Evolutionary conservation across 495 filamentous ascomycete species (phyloP).

Genomic region (Aspergillus funiculosus): DNA sequence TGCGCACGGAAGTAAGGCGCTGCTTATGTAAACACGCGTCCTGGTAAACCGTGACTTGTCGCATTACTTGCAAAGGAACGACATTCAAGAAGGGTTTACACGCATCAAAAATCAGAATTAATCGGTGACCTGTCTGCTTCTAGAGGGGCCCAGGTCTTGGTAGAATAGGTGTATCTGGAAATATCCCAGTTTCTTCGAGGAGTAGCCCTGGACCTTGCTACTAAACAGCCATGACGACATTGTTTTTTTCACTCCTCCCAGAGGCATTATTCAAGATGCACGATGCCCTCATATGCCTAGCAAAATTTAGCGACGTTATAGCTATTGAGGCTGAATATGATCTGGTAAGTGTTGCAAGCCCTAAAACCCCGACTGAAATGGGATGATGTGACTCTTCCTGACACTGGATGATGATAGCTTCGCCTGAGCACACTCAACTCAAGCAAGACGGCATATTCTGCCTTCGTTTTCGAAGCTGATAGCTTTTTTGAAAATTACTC

Average conservation of each 20-base stretch:
- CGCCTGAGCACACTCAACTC: conserved; percentile 78
- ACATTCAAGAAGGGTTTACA: too few relatives aligned
- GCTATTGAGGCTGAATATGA: conserved; percentile 76
- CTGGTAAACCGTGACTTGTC: conserved; percentile 51
- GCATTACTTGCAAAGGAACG: too few relatives aligned
- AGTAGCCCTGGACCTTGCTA: too few relatives aligned
- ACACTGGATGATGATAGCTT: conserved; percentile 50
- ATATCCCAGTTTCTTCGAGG: too few relatives aligned
- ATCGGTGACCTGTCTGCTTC: too few relatives aligned
- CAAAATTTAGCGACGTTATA: conserved; percentile 88
- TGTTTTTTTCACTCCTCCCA: conserved; percentile 74
- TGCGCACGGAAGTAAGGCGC: too few relatives aligned
- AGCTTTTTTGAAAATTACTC: conserved; percentile 78
- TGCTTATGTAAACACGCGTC: conserved; percentile 23
- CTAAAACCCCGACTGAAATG: too few relatives aligned
- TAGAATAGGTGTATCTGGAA: too few relatives aligned
- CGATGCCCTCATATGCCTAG: conserved; percentile 77
- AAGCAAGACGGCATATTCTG: conserved; percentile 89
- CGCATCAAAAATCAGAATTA: too few relatives aligned
- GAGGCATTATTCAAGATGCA: conserved; percentile 69
- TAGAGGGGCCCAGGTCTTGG: too few relatives aligned
- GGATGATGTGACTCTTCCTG: conserved; percentile 3
- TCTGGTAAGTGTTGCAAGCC: conserved; percentile 61
- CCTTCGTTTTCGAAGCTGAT: conserved; percentile 64
- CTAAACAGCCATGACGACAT: conserved; percentile 51